Evolutionary conservation across 768 basidiomycete genomes (phyloP).

Genomic region (Basidioascus undulatus): DNA sequence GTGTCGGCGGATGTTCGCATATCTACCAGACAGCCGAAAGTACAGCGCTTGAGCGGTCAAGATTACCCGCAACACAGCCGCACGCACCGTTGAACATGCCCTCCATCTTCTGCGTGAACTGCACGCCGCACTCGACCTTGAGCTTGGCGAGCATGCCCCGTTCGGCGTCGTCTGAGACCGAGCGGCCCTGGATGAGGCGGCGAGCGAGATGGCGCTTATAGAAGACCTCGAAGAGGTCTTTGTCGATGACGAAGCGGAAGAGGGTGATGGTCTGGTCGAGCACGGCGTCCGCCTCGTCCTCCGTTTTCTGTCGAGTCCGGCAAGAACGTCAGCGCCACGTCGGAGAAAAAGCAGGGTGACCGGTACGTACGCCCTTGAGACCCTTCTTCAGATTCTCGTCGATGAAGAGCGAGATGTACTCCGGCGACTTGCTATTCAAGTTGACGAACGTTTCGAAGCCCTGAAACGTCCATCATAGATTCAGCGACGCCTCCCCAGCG

Average conservation of each 20-base stretch:
- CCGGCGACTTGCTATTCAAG: conserved; percentile 58
- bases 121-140: conserved; percentile 83
- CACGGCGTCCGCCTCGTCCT: conserved; percentile 63
- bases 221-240: conserved; percentile 92
- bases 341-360: neutral
- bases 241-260: conserved; percentile 81
- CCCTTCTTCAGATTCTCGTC: conserved; percentile 91
- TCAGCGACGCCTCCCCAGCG: neutral
- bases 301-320: conserved; percentile 50
- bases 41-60: too few relatives aligned
- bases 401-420: conserved; percentile 88
- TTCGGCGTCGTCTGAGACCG: conserved; percentile 91
- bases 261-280: conserved; percentile 90
- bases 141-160: conserved; percentile 90
- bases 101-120: conserved; percentile 92
- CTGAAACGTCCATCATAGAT: too few relatives aligned
- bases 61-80: too few relatives aligned
- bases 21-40: too few relatives aligned
- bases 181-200: conserved; percentile 60
- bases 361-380: conserved; percentile 54
- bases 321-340: neutral
- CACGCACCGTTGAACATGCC: conserved; percentile 98
- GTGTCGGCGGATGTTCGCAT: conserved; percentile 72
- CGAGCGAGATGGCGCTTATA: conserved; percentile 92
- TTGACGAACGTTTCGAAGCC: conserved; percentile 86